phyloP scores from a whole-genome alignment of 129 eudicot genomes.

The Artemisia annua region DNA sequence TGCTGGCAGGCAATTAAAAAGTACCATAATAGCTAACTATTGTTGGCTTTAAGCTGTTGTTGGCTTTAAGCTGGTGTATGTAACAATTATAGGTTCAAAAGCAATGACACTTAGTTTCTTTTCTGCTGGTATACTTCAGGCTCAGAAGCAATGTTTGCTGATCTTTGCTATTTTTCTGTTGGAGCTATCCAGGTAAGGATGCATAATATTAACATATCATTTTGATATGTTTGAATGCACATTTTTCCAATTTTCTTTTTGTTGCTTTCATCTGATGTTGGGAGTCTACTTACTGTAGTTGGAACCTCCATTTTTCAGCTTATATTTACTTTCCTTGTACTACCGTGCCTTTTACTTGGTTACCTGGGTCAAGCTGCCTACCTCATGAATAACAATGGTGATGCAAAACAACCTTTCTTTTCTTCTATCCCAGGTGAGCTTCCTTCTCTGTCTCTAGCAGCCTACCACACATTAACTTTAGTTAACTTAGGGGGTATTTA shows the following conservation, averaged over 20 bases:
- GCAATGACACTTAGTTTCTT: constrained; percentile 13
- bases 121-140: constrained; percentile 51
- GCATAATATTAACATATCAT: not conserved
- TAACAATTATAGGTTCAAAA: constrained; percentile 1
- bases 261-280: constrained; percentile 5
- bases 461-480: not conserved
- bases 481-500: too few relatives aligned
- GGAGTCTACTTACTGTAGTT: constrained; percentile 8
- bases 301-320: constrained; percentile 56
- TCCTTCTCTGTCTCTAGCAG: constrained; percentile 22
- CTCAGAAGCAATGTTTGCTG: constrained; percentile 99
- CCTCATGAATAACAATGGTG: constrained; percentile 74
- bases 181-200: constrained; percentile 84
- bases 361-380: constrained; percentile 99
- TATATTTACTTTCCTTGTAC: constrained; percentile 80
- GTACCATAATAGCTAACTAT: constrained; percentile 5
- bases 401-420: constrained; percentile 77
- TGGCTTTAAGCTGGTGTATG: constrained; percentile 23
- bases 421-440: constrained; percentile 85
- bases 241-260: not conserved
- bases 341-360: constrained; percentile 94
- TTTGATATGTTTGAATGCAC: not conserved
- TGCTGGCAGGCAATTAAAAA: constrained; percentile 4
- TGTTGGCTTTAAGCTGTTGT: constrained; percentile 18
- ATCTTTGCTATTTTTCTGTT: constrained; percentile 95